Conservation (phyloP, 1,139 yeast species). For the Kluyveromyces sp. region DNA sequence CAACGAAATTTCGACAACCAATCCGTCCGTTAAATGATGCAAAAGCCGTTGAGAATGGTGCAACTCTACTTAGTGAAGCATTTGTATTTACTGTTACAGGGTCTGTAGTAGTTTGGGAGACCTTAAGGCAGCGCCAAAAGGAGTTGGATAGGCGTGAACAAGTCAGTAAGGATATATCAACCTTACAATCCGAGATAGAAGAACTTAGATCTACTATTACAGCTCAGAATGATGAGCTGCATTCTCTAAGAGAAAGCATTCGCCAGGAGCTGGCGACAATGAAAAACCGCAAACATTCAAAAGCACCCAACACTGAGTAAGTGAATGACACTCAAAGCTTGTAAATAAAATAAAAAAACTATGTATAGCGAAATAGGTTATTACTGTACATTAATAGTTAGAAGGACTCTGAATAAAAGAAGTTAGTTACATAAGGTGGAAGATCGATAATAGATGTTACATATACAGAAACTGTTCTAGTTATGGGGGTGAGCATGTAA, state of each 20-base stretch:
- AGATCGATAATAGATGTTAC: constrained; percentile 3
- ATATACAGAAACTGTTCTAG: background rate
- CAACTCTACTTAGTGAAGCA: constrained; percentile 67
- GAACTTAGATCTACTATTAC: constrained; percentile 45
- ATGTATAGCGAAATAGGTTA: too few relatives aligned
- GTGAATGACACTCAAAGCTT: too few relatives aligned
- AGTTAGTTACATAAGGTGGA: background rate
- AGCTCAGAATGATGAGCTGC: background rate
- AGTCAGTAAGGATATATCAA: constrained; percentile 59
- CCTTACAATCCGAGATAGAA: constrained; percentile 64
- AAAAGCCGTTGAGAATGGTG: constrained; percentile 79
- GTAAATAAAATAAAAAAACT: too few relatives aligned
- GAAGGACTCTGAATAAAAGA: background rate
- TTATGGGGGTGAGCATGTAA: background rate
- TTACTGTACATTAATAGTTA: too few relatives aligned
- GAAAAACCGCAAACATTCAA: too few relatives aligned
- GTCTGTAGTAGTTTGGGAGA: constrained; percentile 65
- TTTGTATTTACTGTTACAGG: constrained; percentile 85
- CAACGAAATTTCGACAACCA: constrained; percentile 44
- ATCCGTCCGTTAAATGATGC: constrained; percentile 76
- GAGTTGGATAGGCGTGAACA: constrained; percentile 54
- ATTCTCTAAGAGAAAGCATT: background rate
- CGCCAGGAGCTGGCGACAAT: too few relatives aligned
- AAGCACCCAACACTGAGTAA: too few relatives aligned
- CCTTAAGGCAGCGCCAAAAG: constrained; percentile 60